Percentiles rank a stretch among this genome's conserved stretches.
Conservation (phyloP, 306 rosid genomes). For the Pterocarpus santalinus region DNA sequence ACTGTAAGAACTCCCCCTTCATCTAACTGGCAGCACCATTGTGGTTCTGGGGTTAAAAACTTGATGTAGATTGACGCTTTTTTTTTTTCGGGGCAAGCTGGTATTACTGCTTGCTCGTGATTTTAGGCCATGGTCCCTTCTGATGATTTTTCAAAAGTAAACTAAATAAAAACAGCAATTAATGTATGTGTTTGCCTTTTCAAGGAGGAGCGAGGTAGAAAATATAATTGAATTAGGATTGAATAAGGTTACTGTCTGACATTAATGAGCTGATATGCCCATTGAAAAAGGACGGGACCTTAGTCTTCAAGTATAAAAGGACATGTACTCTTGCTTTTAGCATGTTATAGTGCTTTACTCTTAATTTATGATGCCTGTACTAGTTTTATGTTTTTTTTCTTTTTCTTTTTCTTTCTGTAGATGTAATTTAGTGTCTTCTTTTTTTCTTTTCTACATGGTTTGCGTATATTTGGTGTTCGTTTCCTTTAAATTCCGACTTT, state of each 20-base stretch:
- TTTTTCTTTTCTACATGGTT: conserved; percentile 1
- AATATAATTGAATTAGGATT: background rate
- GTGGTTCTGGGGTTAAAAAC: background rate
- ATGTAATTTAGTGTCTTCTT: background rate
- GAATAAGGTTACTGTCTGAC: background rate
- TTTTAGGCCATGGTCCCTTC: background rate
- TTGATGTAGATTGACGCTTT: conserved; percentile 1
- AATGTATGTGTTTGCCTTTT: background rate
- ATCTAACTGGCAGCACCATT: conserved; percentile 8
- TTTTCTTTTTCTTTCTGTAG: background rate
- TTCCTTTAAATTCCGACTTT: conserved; percentile 8
- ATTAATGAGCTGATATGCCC: conserved; percentile 1
- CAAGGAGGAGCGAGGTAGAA: background rate
- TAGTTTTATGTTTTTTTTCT: background rate
- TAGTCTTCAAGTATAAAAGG: conserved; percentile 4
- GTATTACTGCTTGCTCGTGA: background rate
- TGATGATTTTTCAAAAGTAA: background rate
- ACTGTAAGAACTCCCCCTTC: conserved; percentile 52
- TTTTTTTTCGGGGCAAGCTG: background rate
- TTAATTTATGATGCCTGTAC: background rate
- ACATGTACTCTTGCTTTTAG: background rate
- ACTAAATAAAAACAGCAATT: background rate
- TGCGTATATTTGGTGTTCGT: background rate
- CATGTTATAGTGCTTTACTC: background rate
- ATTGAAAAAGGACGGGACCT: background rate